Conservation (phyloP, 179 eudicot genomes). For the Drosera spatulata region DNA sequence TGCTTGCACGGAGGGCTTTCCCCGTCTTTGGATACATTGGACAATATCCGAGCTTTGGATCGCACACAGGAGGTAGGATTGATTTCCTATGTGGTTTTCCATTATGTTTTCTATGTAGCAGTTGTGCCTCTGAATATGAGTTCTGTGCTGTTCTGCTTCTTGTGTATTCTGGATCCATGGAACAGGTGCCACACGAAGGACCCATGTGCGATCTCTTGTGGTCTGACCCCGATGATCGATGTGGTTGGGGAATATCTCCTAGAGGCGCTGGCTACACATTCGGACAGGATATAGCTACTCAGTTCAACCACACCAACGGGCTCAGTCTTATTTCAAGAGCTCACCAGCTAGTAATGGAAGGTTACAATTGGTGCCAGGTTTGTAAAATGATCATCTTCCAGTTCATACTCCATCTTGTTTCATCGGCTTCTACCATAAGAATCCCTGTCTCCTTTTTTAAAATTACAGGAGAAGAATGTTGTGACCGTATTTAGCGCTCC, state of each 20-base stretch:
- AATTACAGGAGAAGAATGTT: conserved; percentile 71
- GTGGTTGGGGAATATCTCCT: conserved; percentile 98
- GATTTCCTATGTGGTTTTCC: not conserved
- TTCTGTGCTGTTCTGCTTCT: not conserved
- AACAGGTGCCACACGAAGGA: conserved; percentile 94
- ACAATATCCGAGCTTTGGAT: conserved; percentile 87
- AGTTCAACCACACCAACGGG: conserved; percentile 88
- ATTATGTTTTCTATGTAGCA: no score
- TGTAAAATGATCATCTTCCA: conserved; percentile 5
- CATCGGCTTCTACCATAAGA: not conserved
- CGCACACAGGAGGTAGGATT: conserved; percentile 81
- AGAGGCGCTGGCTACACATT: conserved; percentile 96
- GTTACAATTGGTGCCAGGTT: conserved; percentile 94
- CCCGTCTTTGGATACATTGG: conserved; percentile 89
- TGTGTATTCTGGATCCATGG: not conserved
- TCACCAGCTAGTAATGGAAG: conserved; percentile 97
- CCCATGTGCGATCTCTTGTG: conserved; percentile 77
- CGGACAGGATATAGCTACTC: conserved; percentile 74
- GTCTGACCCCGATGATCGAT: conserved; percentile 36
- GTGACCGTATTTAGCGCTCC: conserved; percentile 96
- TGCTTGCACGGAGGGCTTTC: conserved; percentile 98
- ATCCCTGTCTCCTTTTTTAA: not conserved
- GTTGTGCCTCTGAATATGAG: no score
- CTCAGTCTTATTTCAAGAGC: conserved; percentile 82
- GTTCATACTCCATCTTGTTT: no score